A percentile compares a stretch with the other conserved stretches of the same genome.
Evolutionary conservation across 331 rosid species (phyloP).

Genomic region (Stylosanthes scabra): DNA sequence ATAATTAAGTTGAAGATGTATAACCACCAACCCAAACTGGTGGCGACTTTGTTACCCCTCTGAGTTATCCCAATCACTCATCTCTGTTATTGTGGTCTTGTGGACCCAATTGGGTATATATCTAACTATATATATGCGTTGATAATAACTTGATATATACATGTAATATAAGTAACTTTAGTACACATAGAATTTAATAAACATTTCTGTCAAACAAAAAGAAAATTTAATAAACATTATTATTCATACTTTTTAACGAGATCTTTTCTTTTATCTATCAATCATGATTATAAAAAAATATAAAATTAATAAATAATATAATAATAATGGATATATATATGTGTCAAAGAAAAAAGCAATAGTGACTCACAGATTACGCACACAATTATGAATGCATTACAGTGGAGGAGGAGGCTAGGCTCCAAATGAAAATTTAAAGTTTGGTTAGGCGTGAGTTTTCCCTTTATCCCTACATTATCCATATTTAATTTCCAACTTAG

Average conservation of each 20-base stretch:
- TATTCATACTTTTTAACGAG: too few relatives aligned
- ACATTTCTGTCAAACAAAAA: too few relatives aligned
- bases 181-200: neutral
- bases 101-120: conserved; percentile 37
- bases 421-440: conserved; percentile 40
- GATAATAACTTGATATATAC: too few relatives aligned
- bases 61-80: conserved; percentile 24
- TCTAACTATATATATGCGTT: neutral
- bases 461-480: conserved; percentile 61
- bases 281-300: too few relatives aligned
- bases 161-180: neutral
- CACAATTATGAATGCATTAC: conserved; percentile 25
- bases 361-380: conserved; percentile 33
- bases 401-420: conserved; percentile 40
- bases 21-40: conserved; percentile 28
- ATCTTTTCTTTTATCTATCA: too few relatives aligned
- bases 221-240: too few relatives aligned
- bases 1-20: conserved; percentile 28
- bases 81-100: neutral
- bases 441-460: conserved; percentile 49
- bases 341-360: conserved; percentile 33
- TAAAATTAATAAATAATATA: too few relatives aligned
- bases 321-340: neutral
- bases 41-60: conserved; percentile 38
- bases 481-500: conserved; percentile 45